A percentile compares a stretch with the other conserved stretches of the same genome.
These are phyloP conservation scores for Dimargaris verticillata DNA, from an alignment of 192 early-diverging fungal genomes.

Conservation along the genomic window DNA sequence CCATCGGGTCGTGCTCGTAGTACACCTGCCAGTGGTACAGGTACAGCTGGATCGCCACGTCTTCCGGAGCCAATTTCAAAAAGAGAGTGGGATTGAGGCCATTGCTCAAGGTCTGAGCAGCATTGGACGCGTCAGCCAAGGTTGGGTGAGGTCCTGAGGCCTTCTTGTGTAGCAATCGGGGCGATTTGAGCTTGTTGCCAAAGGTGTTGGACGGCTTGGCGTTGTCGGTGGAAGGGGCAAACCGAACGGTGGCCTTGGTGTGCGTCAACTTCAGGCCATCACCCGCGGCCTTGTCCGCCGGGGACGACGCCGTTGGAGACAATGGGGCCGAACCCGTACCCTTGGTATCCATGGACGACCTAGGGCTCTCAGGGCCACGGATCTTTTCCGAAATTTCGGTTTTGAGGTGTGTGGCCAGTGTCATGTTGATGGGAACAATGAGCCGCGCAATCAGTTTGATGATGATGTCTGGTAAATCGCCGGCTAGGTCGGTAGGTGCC, in stretches of 20 bases:
- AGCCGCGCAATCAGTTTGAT: conserved; percentile 7
- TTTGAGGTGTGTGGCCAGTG: conserved; percentile 4
- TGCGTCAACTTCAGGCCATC: not conserved
- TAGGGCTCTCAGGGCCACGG: not conserved
- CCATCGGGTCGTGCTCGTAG: conserved; percentile 19
- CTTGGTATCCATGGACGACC: not conserved
- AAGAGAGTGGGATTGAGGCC: conserved; percentile 46
- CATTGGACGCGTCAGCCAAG: not conserved
- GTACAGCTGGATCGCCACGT: conserved; percentile 53
- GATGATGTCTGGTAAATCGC: conserved; percentile 5
- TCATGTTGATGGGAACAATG: conserved; percentile 4
- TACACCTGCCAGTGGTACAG: conserved; percentile 38
- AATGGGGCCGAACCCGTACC: not conserved
- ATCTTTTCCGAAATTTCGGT: not conserved
- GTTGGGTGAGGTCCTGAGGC: not conserved
- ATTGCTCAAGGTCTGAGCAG: conserved; percentile 27
- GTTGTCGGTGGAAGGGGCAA: not conserved
- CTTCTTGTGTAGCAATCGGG: not conserved
- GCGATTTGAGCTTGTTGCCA: not conserved
- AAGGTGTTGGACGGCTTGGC: not conserved
- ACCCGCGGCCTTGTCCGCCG: no score
- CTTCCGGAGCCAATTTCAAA: conserved; percentile 34
- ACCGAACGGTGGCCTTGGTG: not conserved
- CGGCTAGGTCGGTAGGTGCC: not conserved
- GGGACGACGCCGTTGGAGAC: no score